Conservation (phyloP, 2,329 filamentous ascomycete species). For the Thielaviopsis euricoi region DNA sequence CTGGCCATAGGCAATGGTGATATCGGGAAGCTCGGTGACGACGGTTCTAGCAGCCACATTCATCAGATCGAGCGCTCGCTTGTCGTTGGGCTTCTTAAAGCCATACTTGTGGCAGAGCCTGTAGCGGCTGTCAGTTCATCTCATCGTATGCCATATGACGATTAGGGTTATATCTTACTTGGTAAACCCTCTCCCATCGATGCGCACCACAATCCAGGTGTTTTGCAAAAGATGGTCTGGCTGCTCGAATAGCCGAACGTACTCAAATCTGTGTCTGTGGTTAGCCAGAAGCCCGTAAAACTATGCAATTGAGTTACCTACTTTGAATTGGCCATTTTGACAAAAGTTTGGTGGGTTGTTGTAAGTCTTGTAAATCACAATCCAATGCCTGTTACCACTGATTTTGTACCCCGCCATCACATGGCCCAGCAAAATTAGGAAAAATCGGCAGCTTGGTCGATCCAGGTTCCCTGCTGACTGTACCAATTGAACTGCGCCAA, state of each 20-base stretch:
- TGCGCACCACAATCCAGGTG: conserved; percentile 87
- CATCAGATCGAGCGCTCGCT: conserved; percentile 78
- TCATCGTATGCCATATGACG: neutral
- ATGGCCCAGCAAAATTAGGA: neutral
- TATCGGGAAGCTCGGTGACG: conserved; percentile 66
- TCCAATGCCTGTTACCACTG: neutral
- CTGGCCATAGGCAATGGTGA: conserved; percentile 77
- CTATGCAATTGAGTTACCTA: conserved; percentile 17
- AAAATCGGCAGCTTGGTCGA: neutral
- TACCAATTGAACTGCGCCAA: neutral
- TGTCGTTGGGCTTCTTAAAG: conserved; percentile 88
- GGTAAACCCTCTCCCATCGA: conserved; percentile 89
- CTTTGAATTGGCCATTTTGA: conserved; percentile 39
- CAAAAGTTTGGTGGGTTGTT: too few species aligned
- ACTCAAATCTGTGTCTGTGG: conserved; percentile 55
- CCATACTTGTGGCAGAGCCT: conserved; percentile 70
- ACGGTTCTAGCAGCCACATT: conserved; percentile 80
- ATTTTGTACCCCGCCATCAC: neutral
- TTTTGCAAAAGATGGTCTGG: conserved; percentile 66
- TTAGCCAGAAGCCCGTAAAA: neutral
- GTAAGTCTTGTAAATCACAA: neutral
- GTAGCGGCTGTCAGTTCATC: neutral
- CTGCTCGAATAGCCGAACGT: conserved; percentile 81
- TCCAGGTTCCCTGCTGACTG: neutral
- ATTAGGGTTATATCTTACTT: conserved; percentile 41